These are phyloP conservation scores for Rubroboletus satanas DNA, from an alignment of 768 basidiomycete genomes.

Conservation along the genomic window DNA sequence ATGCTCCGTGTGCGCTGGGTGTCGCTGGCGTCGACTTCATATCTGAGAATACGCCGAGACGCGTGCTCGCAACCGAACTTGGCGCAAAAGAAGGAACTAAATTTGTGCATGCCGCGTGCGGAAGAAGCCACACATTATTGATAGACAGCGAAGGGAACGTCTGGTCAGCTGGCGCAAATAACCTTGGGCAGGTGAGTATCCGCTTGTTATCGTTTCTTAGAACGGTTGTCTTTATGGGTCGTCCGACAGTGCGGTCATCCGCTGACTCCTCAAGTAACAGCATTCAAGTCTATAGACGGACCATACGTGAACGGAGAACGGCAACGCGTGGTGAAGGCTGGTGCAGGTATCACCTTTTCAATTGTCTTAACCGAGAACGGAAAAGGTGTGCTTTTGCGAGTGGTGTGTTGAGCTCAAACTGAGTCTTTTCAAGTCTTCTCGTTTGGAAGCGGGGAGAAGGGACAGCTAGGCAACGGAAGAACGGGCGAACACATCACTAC, in stretches of 20 bases:
- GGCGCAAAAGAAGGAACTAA: slow-evolving; percentile 54
- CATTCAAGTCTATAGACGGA: slow-evolving; percentile 62
- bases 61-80: slow-evolving; percentile 53
- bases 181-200: slow-evolving; percentile 66
- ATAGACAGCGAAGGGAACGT: slow-evolving; percentile 77
- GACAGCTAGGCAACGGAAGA: slow-evolving; percentile 88
- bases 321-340: slow-evolving; percentile 66
- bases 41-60: slow-evolving; percentile 72
- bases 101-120: slow-evolving; percentile 82
- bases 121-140: slow-evolving; percentile 76
- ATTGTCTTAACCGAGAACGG: slow-evolving; percentile 80
- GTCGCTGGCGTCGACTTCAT: slow-evolving; percentile 50
- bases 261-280: slow-evolving; percentile 56
- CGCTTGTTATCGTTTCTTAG: not conserved
- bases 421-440: slow-evolving; percentile 59
- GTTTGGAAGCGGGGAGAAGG: slow-evolving; percentile 89
- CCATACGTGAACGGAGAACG: slow-evolving; percentile 54
- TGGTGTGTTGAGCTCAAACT: not conserved
- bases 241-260: slow-evolving; percentile 64
- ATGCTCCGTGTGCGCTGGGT: slow-evolving; percentile 67
- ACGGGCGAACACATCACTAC: slow-evolving; percentile 90
- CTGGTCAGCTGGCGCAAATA: slow-evolving; percentile 84
- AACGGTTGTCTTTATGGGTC: not conserved
- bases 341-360: slow-evolving; percentile 83
- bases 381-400: slow-evolving; percentile 47